phyloP scores from a whole-genome alignment of 805 yeast genomes.

The Hermanozyma aechmeae region DNA sequence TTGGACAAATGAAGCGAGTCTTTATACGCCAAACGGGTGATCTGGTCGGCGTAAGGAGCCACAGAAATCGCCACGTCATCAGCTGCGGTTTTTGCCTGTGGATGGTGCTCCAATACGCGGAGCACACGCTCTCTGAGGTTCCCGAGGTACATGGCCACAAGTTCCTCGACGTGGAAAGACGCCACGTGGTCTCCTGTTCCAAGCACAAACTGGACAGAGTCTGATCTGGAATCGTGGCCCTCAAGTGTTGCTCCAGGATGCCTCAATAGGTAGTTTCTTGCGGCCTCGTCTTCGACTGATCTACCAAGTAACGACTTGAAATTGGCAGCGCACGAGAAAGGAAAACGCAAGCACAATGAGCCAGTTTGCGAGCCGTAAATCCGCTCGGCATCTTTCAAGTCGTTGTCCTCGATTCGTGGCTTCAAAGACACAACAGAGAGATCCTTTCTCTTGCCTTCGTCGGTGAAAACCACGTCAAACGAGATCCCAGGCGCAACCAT shows the following conservation, averaged over 20 bases:
- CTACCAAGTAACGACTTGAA: slow-evolving; percentile 68
- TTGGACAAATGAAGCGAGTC: slow-evolving; percentile 72
- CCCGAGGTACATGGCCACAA: slow-evolving; percentile 72
- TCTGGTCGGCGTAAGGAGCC: slow-evolving; percentile 59
- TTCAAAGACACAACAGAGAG: slow-evolving; percentile 67
- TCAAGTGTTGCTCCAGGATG: slow-evolving; percentile 56
- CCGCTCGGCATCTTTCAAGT: slow-evolving; percentile 49
- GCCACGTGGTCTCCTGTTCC: slow-evolving; percentile 22
- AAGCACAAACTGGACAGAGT: slow-evolving; percentile 49
- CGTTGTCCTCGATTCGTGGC: slow-evolving; percentile 14
- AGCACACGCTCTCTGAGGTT: slow-evolving; percentile 62
- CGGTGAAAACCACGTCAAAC: slow-evolving; percentile 79
- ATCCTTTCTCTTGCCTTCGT: slow-evolving; percentile 89
- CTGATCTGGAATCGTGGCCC: slow-evolving; percentile 26
- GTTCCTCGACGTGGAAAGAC: slow-evolving; percentile 56
- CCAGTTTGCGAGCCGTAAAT: slow-evolving; percentile 71
- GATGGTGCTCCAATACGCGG: slow-evolving; percentile 40
- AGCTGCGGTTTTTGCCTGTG: slow-evolving; percentile 40
- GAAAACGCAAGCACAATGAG: slow-evolving; percentile 63
- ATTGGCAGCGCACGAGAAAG: slow-evolving; percentile 56
- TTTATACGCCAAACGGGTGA: slow-evolving; percentile 59
- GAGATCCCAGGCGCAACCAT: slow-evolving; percentile 86
- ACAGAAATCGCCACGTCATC: slow-evolving; percentile 67
- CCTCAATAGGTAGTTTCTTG: slow-evolving; percentile 35
- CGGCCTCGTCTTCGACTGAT: slow-evolving; percentile 36